Base-by-base conservation (phyloP, 176 grass and related monocot species). In the Musa beccarii region DNA sequence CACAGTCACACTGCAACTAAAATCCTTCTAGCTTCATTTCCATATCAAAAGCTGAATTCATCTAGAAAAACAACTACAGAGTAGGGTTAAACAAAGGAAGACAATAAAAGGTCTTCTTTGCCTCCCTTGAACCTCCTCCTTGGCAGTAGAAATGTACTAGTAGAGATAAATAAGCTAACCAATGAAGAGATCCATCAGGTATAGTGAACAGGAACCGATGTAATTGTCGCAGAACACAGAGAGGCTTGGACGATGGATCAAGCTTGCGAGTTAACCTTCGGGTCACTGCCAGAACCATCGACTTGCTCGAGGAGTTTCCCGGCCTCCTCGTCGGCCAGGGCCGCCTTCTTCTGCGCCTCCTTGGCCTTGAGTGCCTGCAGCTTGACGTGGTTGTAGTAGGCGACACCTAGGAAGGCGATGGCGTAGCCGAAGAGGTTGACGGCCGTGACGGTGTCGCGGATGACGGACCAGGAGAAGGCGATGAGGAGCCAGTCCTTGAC, bases 401-500 rank as follows among this genome's bases (percentile, higher is more conserved):
- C 89, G 29, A 96, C 93, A 12, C 93, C 93, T 0, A 96, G 54
- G 69, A 96, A 96, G 13, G 93, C 89, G 20, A 96, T 96, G 50
- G 76, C 93, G 52, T 96, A 96, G 0, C 93, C 93, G n/a, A 96
- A 88, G 8, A 96, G 78, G 87, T 96, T 96, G 80, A 96, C 68
- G 10, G 90, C 77, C 1, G 93, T 96, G 69, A 96, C 90, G 0
- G 88, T 86, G 70, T 96, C 93, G 49, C 87, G 83, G 86, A 96
- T 96, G 20, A 96, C 93, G 0, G 93, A 92, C 93, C 93, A 96
- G 1, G 93, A 96, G 85, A 96, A 96, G 54, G 93, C 87, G 59
- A 96, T 96, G 51, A 96, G 73, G 4, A 96, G 88, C 93, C 93
- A 96, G 66, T 96, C 93, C 85, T 96, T 96, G 57, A 96, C 93